phyloP scores from a whole-genome alignment of 2,329 filamentous ascomycete genomes.

The Ophiostoma pallidulum region DNA sequence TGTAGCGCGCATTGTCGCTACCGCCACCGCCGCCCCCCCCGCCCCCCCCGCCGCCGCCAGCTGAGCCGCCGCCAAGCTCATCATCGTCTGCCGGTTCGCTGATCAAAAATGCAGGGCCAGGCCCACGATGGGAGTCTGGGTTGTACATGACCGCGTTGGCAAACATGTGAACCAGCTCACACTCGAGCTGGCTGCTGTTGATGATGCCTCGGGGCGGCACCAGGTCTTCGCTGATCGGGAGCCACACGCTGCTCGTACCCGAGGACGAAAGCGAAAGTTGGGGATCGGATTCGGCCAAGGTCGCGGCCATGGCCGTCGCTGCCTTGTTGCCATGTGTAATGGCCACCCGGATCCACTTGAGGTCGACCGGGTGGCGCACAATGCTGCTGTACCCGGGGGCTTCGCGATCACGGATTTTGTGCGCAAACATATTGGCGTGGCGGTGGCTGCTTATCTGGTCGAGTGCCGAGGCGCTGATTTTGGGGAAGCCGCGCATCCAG shows the following conservation, averaged over 20 bases:
- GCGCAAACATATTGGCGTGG: slow-evolving; percentile 70
- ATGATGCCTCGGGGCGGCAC: slow-evolving; percentile 83
- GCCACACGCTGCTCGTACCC: slow-evolving; percentile 46
- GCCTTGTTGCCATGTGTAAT: slow-evolving; percentile 64
- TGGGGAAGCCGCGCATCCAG: slow-evolving; percentile 66
- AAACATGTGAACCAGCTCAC: slow-evolving; percentile 92
- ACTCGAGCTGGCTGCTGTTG: slow-evolving; percentile 85
- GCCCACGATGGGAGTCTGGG: slow-evolving; percentile 63
- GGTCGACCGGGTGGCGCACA: slow-evolving; percentile 64
- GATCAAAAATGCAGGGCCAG: slow-evolving; percentile 52
- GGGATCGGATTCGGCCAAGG: slow-evolving; percentile 48
- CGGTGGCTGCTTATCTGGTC: slow-evolving; percentile 71
- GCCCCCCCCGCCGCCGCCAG: too few relatives aligned
- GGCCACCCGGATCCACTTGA: slow-evolving; percentile 67
- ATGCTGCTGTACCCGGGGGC: slow-evolving; percentile 68
- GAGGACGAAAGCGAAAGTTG: too few relatives aligned
- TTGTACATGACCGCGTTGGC: slow-evolving; percentile 99
- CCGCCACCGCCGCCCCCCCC: slow-evolving; percentile 24
- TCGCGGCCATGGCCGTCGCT: slow-evolving; percentile 49
- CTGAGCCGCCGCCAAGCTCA: too few relatives aligned
- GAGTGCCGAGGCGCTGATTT: slow-evolving; percentile 61
- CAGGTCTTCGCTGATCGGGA: slow-evolving; percentile 66
- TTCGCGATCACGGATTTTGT: slow-evolving; percentile 63
- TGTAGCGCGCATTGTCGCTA: slow-evolving; percentile 44
- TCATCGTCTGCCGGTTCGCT: slow-evolving; percentile 30